Base-by-base conservation (phyloP, 2,329 filamentous ascomycete species). In the Paecilomyces sp. region DNA sequence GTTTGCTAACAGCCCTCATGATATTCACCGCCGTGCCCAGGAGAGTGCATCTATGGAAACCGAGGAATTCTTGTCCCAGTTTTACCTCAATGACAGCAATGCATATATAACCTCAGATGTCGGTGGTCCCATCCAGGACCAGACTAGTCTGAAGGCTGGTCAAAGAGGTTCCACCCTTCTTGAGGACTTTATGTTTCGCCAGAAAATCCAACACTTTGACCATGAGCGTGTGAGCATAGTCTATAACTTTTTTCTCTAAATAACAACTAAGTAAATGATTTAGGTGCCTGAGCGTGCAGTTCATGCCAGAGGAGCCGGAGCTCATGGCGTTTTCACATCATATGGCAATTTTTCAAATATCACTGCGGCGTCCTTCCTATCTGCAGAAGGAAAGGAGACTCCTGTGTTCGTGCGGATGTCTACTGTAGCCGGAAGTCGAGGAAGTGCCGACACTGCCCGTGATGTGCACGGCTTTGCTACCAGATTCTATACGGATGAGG, bases 391-490 rank as follows among this genome's bases (percentile, higher is more conserved):
- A 47, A 89, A 89, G 70, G 72, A 86, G 68, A 86, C 87, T 0
- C 79, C 85, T 0, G 77, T 86, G 0, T 90, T 90, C 66, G 78
- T 87, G n/a, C 85, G 88, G 15, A 89, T 91, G 70, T 91, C 88
- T 0, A 91, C 88, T 1, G 89, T 92, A 9, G 84, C 86, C 22
- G 87, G 87, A 2, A 87, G 83, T 34, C 80, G 85, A 13, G 89
- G 88, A 31, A 88, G 85, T 65, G 82, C 85, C 1, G 88, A 91
- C 66, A 87, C 86, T 0, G 87, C 82, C 6, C 82, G 89, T 36
- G 88, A 91, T 76, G 86, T 90, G 0, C 88, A 88, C 62, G 88
- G 88, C 1, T 91, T 90, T 66, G 88, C 88, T 2, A 83, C 80
- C 56, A 81, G 82, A 59, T 87, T 88, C 65, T 90, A 90, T 67